Base-by-base conservation (phyloP, 805 yeast genomes). In the Candida lessepsii region DNA sequence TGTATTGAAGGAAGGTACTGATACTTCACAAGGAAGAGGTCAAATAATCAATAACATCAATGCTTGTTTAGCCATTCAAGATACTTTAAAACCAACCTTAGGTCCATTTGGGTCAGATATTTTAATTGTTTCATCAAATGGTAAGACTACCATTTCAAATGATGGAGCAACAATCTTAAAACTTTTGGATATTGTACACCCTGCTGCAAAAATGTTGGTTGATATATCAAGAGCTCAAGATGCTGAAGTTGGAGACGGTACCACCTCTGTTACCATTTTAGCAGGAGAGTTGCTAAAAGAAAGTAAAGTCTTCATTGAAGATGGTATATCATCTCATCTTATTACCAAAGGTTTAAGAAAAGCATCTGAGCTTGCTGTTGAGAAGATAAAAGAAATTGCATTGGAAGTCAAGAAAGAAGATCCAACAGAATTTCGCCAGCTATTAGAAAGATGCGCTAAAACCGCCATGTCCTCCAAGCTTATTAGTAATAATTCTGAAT, bases 71-170 rank as follows among this genome's bases (percentile, higher is more conserved):
- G 98, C 99, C 21, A 87, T 93, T 49, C 98, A 93, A 70, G 99
- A 93, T 52, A 88, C 97, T 21, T 73, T 93, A 56, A 83, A 85
- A 53, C 89, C 98, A 38, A 93, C 99, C 0, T 73, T 93, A 50
- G 99, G 99, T 4, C 99, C 99, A 35, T 75, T 93, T 53, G 99
- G 99, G 18, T 86, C 96, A 24, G 99, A 93, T 65, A 90, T 91
- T 49, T 71, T 93, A 58, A 81, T 93, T 55, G 97, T 91, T 29
- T 80, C 82, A 31, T 75, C 83, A 13, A 80, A 77, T 54, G 96
- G 95, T 40, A 82, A 78, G 53, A 87, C 98, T 35, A 93, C 98
- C 16, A 90, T 93, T 50, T 91, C 99, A 30, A 93, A 93, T 63
- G 99, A 93, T 60, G 99, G 99, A 51, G 99, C 99, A 29, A 93